phyloP scores from a whole-genome alignment of 2,329 filamentous ascomycete species.

The Arthroderma sp. region DNA sequence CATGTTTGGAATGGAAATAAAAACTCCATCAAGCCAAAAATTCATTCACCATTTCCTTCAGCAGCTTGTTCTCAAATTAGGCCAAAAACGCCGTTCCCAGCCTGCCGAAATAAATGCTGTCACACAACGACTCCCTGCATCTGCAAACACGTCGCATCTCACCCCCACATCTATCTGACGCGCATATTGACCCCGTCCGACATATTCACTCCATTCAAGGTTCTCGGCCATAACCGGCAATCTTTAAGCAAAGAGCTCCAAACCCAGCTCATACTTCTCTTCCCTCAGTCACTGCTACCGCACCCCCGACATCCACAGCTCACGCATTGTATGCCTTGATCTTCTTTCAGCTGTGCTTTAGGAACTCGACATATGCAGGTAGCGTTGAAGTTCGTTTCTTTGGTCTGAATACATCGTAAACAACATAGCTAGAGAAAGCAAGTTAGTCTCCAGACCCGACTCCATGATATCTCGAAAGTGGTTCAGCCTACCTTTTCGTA shows the following conservation, averaged over 20 bases:
- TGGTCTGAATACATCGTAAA: slow-evolving; percentile 93
- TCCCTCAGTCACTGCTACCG: slow-evolving; percentile 60
- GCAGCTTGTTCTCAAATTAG: background rate
- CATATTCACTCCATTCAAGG: background rate
- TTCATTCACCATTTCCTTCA: background rate
- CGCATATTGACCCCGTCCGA: background rate
- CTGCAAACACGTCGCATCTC: too few species aligned
- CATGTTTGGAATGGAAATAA: background rate
- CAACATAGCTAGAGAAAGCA: slow-evolving; percentile 60
- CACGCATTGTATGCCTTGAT: slow-evolving; percentile 83
- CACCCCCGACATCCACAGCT: slow-evolving; percentile 91
- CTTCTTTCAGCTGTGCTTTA: slow-evolving; percentile 75
- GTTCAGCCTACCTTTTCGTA: slow-evolving; percentile 81
- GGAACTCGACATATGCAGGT: slow-evolving; percentile 97
- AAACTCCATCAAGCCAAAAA: background rate
- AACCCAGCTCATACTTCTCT: background rate
- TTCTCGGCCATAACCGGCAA: background rate
- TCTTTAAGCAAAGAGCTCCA: background rate
- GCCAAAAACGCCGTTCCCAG: background rate
- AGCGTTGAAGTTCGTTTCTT: slow-evolving; percentile 97
- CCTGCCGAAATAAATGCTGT: background rate
- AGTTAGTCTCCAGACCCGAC: background rate
- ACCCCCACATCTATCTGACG: background rate
- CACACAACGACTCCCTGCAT: slow-evolving; percentile 2
- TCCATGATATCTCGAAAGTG: too few species aligned